Evolutionary conservation across 225 moss, liverwort and hornwort genomes (phyloP).

Genomic region (Antitrichia curtipendula): DNA sequence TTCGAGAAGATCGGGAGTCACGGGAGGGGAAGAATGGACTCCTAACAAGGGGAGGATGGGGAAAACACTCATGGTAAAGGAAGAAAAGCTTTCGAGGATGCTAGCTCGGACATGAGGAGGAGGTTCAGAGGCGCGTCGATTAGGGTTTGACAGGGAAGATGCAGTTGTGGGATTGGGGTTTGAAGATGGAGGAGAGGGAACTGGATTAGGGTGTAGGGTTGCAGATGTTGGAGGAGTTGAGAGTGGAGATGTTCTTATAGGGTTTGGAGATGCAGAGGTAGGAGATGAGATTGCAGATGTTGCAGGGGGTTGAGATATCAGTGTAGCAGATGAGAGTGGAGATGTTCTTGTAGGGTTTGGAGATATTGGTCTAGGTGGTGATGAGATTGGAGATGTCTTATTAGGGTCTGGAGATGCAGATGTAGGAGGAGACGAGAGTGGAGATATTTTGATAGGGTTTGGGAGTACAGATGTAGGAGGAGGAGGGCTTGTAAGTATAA

Average conservation of each 20-base stretch:
- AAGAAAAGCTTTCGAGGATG: neutral
- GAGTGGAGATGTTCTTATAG: neutral
- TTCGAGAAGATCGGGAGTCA: neutral
- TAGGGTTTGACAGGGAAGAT: neutral
- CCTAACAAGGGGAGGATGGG: constrained; percentile 4
- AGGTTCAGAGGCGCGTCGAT: neutral
- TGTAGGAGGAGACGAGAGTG: neutral
- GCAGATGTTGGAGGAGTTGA: neutral
- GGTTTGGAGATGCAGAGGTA: neutral
- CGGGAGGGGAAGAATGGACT: neutral
- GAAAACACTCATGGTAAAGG: neutral
- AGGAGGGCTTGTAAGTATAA: neutral
- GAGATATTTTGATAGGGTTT: neutral
- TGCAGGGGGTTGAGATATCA: neutral
- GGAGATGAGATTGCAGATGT: neutral
- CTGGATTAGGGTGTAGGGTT: neutral
- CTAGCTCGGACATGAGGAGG: neutral
- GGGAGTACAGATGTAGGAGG: neutral
- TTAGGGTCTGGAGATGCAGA: neutral
- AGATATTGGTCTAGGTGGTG: neutral
- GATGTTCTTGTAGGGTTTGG: neutral
- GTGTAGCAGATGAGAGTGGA: neutral
- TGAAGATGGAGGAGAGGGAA: neutral
- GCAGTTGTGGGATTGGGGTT: too few species aligned
- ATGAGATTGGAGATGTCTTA: neutral